These are phyloP conservation scores for Geotrichum klebahnii DNA, from an alignment of 1,139 yeast species.

Conservation along the genomic window DNA sequence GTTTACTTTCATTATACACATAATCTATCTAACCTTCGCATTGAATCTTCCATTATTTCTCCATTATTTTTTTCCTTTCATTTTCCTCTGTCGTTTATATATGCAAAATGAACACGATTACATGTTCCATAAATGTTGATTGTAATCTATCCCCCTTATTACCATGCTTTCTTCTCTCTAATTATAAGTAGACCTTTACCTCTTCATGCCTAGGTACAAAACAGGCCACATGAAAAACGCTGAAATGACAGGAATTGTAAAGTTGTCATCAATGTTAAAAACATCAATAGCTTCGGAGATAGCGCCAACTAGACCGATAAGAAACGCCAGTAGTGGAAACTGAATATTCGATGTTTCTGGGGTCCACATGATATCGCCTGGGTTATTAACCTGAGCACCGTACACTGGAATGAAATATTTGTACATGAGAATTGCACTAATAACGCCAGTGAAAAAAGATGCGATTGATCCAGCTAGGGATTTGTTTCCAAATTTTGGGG, in stretches of 20 bases:
- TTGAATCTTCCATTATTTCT: too few relatives aligned
- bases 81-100: too few relatives aligned
- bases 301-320: conserved; percentile 79
- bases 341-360: conserved; percentile 55
- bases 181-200: too few relatives aligned
- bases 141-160: too few relatives aligned
- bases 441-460: conserved; percentile 70
- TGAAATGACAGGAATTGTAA: conserved; percentile 86
- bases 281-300: conserved; percentile 78
- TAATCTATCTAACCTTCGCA: too few relatives aligned
- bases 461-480: conserved; percentile 87
- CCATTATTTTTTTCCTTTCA: too few relatives aligned
- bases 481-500: conserved; percentile 72
- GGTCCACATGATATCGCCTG: conserved; percentile 61
- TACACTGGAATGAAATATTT: conserved; percentile 65
- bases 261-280: conserved; percentile 78
- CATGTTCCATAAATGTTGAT: too few relatives aligned
- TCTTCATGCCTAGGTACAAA: conserved; percentile 33
- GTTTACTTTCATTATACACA: too few relatives aligned
- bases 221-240: conserved; percentile 56
- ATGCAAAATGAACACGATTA: too few relatives aligned
- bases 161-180: background rate
- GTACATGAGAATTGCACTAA: conserved; percentile 63
- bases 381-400: conserved; percentile 45
- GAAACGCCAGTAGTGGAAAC: conserved; percentile 50